A percentile compares a stretch with the other conserved stretches of the same genome.
phyloP scores from a whole-genome alignment of 352 stramenopile species.

The Pythium brachiatum region DNA sequence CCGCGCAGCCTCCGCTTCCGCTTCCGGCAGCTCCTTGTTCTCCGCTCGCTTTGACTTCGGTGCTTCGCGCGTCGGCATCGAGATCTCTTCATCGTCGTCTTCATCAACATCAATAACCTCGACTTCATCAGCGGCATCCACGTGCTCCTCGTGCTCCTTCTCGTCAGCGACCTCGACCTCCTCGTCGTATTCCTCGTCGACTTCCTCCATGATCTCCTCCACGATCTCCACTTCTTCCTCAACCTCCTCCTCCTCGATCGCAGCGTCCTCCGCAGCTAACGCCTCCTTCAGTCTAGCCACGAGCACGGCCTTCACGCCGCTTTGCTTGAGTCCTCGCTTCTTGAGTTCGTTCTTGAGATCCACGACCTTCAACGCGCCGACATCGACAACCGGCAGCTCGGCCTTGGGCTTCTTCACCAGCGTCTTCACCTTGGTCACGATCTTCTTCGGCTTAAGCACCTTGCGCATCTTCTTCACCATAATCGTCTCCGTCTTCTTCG shows the following conservation, averaged over 20 bases:
- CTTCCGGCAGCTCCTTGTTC: background rate
- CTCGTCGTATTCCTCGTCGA: slow-evolving; percentile 32
- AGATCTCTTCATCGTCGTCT: background rate
- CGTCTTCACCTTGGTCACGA: slow-evolving; percentile 24
- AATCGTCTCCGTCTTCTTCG: background rate
- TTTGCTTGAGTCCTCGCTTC: slow-evolving; percentile 48
- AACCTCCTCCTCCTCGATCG: slow-evolving; percentile 34
- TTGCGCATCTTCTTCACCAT: slow-evolving; percentile 45
- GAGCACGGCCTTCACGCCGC: slow-evolving; percentile 55
- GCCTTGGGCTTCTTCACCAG: slow-evolving; percentile 29
- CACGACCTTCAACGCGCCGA: slow-evolving; percentile 38
- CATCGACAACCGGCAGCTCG: slow-evolving; percentile 25
- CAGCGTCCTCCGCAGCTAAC: slow-evolving; percentile 36
- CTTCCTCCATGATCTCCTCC: slow-evolving; percentile 30
- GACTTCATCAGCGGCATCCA: background rate
- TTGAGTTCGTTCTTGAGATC: slow-evolving; percentile 60
- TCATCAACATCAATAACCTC: background rate
- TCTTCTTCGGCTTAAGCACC: slow-evolving; percentile 31
- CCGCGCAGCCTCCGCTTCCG: background rate
- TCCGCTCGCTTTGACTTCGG: background rate
- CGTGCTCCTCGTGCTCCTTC: slow-evolving; percentile 14
- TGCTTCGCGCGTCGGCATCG: background rate
- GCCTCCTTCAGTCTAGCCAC: slow-evolving; percentile 47
- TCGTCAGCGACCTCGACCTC: slow-evolving; percentile 25
- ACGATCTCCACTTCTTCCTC: slow-evolving; percentile 28